A percentile compares a stretch with the other conserved stretches of the same genome.
phyloP scores from a whole-genome alignment of 148 eudicot genomes.

The Rhododendron ovatum region DNA sequence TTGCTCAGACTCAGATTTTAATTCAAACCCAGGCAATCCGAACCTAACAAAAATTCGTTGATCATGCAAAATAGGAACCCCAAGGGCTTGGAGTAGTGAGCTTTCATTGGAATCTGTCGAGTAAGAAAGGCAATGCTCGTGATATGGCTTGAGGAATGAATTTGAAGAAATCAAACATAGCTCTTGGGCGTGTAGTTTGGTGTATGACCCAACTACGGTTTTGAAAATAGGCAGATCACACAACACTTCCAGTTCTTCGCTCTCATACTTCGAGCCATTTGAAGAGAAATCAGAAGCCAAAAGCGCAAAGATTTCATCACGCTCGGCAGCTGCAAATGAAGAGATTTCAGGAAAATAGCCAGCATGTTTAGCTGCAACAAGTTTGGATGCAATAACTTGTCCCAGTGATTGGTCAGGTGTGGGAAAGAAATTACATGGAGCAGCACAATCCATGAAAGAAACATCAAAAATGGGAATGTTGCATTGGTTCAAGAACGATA shows the following conservation, averaged over 20 bases:
- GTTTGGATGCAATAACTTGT: constrained; percentile 73
- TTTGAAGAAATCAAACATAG: constrained; percentile 72
- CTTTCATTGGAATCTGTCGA: constrained; percentile 54
- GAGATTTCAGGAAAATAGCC: constrained; percentile 79
- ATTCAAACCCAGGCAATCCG: constrained; percentile 77
- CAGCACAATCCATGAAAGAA: constrained; percentile 78
- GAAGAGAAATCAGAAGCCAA: constrained; percentile 71
- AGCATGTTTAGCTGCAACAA: constrained; percentile 76
- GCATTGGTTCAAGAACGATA: constrained; percentile 78
- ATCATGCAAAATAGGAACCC: constrained; percentile 77
- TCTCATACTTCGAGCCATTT: constrained; percentile 52
- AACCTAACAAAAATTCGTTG: constrained; percentile 76
- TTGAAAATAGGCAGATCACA: constrained; percentile 81
- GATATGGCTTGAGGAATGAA: constrained; percentile 78
- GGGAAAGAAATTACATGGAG: constrained; percentile 64
- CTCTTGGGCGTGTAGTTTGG: constrained; percentile 48
- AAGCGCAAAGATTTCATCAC: constrained; percentile 72
- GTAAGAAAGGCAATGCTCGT: constrained; percentile 70
- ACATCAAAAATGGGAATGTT: constrained; percentile 84
- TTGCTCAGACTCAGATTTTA: constrained; percentile 67
- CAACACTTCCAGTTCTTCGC: constrained; percentile 75
- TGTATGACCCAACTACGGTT: constrained; percentile 76
- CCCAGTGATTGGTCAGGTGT: constrained; percentile 62
- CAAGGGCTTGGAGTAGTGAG: constrained; percentile 68
- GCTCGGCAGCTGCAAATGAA: constrained; percentile 56